phyloP scores from a whole-genome alignment of 1,139 yeast genomes.

The Candida dubliniensis region DNA sequence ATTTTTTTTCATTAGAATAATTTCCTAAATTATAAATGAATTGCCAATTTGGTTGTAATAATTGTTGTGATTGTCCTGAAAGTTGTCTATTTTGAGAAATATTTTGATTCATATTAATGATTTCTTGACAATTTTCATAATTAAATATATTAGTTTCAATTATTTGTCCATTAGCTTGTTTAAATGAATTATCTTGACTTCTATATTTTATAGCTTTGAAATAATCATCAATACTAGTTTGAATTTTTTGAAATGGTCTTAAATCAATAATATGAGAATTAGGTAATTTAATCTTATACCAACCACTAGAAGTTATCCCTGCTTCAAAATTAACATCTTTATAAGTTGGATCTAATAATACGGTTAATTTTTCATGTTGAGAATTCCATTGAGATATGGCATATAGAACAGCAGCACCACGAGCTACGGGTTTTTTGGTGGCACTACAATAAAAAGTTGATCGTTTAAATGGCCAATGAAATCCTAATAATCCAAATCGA shows the following conservation, averaged over 20 bases:
- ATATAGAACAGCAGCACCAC: constrained; percentile 40
- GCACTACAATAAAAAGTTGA: constrained; percentile 39
- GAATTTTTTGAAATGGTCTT: constrained; percentile 33
- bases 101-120: constrained; percentile 36
- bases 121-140: constrained; percentile 27
- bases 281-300: constrained; percentile 37
- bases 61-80: constrained; percentile 37
- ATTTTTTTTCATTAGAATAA: constrained; percentile 21
- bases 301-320: constrained; percentile 40
- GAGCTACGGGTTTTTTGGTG: constrained; percentile 40
- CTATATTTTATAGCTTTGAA: constrained; percentile 43
- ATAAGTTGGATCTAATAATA: constrained; percentile 41
- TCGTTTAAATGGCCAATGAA: constrained; percentile 50
- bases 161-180: constrained; percentile 34
- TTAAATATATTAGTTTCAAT: constrained; percentile 24
- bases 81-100: constrained; percentile 38
- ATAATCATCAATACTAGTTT: constrained; percentile 33
- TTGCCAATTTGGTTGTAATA: constrained; percentile 32
- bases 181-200: constrained; percentile 35
- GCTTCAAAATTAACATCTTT: constrained; percentile 32
- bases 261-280: constrained; percentile 43
- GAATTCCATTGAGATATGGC: constrained; percentile 39
- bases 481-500: constrained; percentile 41
- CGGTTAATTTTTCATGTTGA: constrained; percentile 26
- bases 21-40: constrained; percentile 32